Evolutionary conservation across 2,329 filamentous ascomycete genomes (phyloP), one percentile per base, ranked within the genome.

Genomic region (Pyrenochaeta sp.): DNA sequence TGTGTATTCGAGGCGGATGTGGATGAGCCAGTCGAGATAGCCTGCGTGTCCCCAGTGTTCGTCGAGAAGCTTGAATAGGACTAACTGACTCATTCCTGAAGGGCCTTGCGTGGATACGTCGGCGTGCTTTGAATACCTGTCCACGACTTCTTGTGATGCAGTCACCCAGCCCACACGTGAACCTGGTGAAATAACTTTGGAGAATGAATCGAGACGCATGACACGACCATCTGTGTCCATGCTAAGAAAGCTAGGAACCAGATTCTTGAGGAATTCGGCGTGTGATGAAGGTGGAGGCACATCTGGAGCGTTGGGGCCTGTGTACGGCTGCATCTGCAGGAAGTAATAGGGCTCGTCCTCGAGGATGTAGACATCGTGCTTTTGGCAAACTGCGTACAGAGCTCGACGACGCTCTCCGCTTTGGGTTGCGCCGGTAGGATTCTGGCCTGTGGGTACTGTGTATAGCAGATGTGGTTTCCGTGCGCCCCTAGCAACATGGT

Each of bases 321-420:
- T 82, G 76, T 92, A 94, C 0, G 89, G 86, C 64, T 90, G 86
- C 89, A 92, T 91, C 76, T 97, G 93, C 31, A 97, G 82, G 79
- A 94, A 97, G 78, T 96, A 97, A 79, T 97, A 97, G 1, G 93
- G 93, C 73, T 97, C 93, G 72, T 97, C 93, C 78, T 97, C 93
- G 63, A 97, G 79, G 70, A 97, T 93, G 78, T 86, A 90, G 35
- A 97, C 69, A 70, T 97, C 90, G 75, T 97, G 91, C 78, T 91
- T 92, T 72, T 89, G 88, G 29, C 89, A 90, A 12, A 96, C 83
- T 31, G 81, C 81, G 77, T 97, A 97, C 40, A 97, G 82, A 18
- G 86, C 89, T 60, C 82, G 81, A 47, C 92, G 82, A 51, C 93
- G 82, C 69, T 87, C 80, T 4, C 77, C 73, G 35, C 87, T 83